phyloP scores from a whole-genome alignment of 441 rosid genomes.

The Manihot esculenta region DNA sequence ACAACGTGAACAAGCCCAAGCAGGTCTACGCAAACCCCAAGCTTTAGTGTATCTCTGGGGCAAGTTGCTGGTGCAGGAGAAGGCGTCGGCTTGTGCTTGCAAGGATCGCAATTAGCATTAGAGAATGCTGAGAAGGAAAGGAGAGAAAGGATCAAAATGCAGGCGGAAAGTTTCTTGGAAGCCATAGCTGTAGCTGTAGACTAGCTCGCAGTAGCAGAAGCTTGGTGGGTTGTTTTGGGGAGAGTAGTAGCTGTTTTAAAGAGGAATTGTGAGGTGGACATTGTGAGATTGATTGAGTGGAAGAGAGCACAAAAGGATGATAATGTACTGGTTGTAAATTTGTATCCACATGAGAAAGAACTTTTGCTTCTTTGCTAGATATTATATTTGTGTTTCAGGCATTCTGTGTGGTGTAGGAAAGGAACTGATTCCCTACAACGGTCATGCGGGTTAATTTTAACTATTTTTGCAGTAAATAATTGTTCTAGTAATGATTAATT shows the following conservation, averaged over 20 bases:
- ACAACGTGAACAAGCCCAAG: constrained; percentile 39
- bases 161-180: constrained; percentile 31
- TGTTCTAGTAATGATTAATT: too few species aligned
- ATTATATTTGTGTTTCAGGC: neutral
- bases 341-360: constrained; percentile 22
- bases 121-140: constrained; percentile 32
- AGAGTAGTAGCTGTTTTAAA: constrained; percentile 23
- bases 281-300: constrained; percentile 42
- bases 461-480: too few species aligned
- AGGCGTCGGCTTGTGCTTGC: constrained; percentile 27
- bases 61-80: constrained; percentile 18
- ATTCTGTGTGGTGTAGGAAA: too few species aligned
- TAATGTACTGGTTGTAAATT: constrained; percentile 25
- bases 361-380: constrained; percentile 1
- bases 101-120: constrained; percentile 27
- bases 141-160: constrained; percentile 36
- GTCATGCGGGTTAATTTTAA: too few species aligned
- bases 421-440: too few species aligned
- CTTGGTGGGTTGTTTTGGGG: neutral
- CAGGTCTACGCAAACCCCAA: constrained; percentile 48
- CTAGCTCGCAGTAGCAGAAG: neutral
- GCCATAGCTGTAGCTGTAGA: constrained; percentile 30
- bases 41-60: constrained; percentile 39
- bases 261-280: constrained; percentile 41
- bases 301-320: constrained; percentile 34